phyloP scores from a whole-genome alignment of 345 rosid species.

The Boechera stricta region DNA sequence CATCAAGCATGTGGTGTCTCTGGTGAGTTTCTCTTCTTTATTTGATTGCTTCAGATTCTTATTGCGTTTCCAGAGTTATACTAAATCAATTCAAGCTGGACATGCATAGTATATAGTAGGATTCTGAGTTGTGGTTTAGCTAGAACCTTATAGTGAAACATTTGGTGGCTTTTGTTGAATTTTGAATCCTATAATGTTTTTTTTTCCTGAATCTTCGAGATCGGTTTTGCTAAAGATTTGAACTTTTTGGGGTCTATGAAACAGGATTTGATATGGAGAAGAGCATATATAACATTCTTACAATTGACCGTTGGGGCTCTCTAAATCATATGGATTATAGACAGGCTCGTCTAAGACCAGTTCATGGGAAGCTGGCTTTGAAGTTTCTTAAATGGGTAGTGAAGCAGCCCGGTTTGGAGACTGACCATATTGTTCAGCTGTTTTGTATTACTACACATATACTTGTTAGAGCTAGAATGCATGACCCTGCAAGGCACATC shows the following conservation, averaged over 20 bases:
- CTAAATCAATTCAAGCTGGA: background rate
- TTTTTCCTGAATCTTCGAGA: background rate
- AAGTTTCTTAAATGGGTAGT: constrained; percentile 77
- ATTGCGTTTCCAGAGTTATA: background rate
- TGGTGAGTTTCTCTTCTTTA: constrained; percentile 37
- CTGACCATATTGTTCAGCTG: constrained; percentile 60
- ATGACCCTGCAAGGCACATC: constrained; percentile 62
- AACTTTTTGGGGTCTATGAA: constrained; percentile 11
- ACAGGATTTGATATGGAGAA: constrained; percentile 62
- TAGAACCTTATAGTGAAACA: background rate
- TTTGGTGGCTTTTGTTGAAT: background rate
- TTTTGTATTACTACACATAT: constrained; percentile 68
- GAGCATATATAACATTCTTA: constrained; percentile 75
- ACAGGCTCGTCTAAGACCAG: constrained; percentile 68
- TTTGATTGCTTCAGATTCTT: background rate
- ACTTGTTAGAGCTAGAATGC: constrained; percentile 87
- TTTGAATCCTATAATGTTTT: background rate
- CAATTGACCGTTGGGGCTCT: constrained; percentile 87
- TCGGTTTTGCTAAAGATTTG: constrained; percentile 34
- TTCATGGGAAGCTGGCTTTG: constrained; percentile 88
- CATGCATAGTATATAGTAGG: background rate
- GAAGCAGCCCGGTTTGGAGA: constrained; percentile 74
- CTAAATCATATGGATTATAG: constrained; percentile 82
- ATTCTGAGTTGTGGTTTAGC: background rate
- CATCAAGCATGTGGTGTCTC: constrained; percentile 27